Conservation (phyloP, 192 early-diverging fungal genomes). For the Coemansia umbellata region DNA sequence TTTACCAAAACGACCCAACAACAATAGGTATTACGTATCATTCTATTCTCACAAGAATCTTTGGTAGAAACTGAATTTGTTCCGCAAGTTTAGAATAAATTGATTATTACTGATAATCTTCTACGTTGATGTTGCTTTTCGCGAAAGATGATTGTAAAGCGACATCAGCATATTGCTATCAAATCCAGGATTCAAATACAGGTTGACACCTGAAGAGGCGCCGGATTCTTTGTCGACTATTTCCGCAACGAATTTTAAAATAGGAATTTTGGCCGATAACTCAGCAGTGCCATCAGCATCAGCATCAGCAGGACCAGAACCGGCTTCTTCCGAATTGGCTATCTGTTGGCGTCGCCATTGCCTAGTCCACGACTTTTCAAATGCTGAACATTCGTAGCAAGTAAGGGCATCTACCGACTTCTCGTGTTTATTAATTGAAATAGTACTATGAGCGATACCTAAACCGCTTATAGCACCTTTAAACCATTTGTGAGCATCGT, state of each 20-base stretch:
- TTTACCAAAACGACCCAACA: slow-evolving; percentile 76
- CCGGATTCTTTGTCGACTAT: background rate
- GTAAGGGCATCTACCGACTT: background rate
- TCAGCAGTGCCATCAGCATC: background rate
- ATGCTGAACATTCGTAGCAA: slow-evolving; percentile 3
- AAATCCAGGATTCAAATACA: slow-evolving; percentile 16
- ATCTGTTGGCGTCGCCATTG: slow-evolving; percentile 16
- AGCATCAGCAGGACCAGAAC: background rate
- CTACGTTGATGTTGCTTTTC: background rate
- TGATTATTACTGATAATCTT: background rate
- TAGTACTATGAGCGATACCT: background rate
- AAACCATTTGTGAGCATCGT: slow-evolving; percentile 7
- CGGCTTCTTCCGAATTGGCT: background rate
- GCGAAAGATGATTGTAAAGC: slow-evolving; percentile 28
- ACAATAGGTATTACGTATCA: slow-evolving; percentile 72
- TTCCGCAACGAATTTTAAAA: slow-evolving; percentile 37
- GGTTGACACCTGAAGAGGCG: background rate
- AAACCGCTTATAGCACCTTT: background rate
- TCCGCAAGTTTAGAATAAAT: background rate
- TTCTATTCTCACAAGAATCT: slow-evolving; percentile 72
- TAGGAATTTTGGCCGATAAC: background rate
- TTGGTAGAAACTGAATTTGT: slow-evolving; percentile 64
- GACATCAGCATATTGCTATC: slow-evolving; percentile 17
- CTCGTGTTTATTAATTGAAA: background rate
- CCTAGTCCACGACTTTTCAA: slow-evolving; percentile 27